These are phyloP conservation scores for Camillea tinctor DNA, from an alignment of 2,329 filamentous ascomycete species.

Conservation along the genomic window DNA sequence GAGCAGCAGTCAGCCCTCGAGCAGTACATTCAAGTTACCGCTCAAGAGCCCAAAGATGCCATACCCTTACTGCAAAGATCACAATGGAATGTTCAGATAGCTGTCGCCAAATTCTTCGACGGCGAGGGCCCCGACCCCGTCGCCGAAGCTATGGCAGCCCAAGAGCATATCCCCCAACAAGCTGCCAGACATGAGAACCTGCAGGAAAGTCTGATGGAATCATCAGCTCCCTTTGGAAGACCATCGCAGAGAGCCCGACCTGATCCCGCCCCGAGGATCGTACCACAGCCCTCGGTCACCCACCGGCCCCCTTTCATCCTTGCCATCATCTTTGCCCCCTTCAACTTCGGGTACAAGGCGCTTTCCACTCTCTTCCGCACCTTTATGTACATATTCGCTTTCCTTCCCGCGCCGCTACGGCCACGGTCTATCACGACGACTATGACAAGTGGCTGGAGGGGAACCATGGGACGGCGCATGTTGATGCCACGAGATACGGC, in stretches of 20 bases:
- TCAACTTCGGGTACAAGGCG: slow-evolving; percentile 73
- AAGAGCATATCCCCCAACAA: slow-evolving; percentile 60
- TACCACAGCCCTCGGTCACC: slow-evolving; percentile 69
- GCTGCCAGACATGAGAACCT: slow-evolving; percentile 72
- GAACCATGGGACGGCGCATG: slow-evolving; percentile 69
- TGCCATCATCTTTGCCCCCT: slow-evolving; percentile 75
- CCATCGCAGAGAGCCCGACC: slow-evolving; percentile 39
- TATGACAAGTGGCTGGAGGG: slow-evolving; percentile 50
- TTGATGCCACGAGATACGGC: slow-evolving; percentile 85
- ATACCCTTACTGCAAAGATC: slow-evolving; percentile 78
- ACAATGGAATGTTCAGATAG: slow-evolving; percentile 98
- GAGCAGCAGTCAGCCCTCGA: slow-evolving; percentile 81
- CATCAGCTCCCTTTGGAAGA: slow-evolving; percentile 34
- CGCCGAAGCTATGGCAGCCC: slow-evolving; percentile 69
- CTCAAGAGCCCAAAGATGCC: slow-evolving; percentile 75
- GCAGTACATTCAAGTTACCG: slow-evolving; percentile 84
- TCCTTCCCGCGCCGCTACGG: slow-evolving; percentile 67
- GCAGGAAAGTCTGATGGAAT: slow-evolving; percentile 54
- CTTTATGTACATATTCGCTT: slow-evolving; percentile 75
- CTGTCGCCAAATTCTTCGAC: slow-evolving; percentile 96
- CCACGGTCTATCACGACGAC: slow-evolving; percentile 55
- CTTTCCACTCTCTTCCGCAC: slow-evolving; percentile 69
- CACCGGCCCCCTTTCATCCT: slow-evolving; percentile 74
- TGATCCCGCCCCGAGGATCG: slow-evolving; percentile 79
- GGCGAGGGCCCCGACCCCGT: slow-evolving; percentile 83